Percentiles rank a stretch among this genome's conserved stretches.
phyloP scores from a whole-genome alignment of 2,329 filamentous ascomycete species.

The Penicillium sp. region DNA sequence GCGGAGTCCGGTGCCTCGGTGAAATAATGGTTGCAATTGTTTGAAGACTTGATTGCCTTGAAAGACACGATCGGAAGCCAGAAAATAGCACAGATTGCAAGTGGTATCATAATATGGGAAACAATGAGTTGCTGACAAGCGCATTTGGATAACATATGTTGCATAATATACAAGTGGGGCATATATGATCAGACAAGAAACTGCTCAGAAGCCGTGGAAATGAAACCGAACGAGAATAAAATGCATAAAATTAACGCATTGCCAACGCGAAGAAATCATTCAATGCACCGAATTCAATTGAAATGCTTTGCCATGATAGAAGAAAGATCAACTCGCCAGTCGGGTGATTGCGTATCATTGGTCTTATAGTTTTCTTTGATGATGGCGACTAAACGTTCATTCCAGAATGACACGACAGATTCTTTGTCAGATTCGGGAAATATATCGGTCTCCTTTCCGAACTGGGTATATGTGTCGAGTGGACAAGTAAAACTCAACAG shows the following conservation, averaged over 20 bases:
- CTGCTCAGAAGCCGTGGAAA: not conserved
- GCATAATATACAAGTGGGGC: not conserved
- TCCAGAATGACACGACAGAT: slow-evolving; percentile 9
- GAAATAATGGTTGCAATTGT: too few species aligned
- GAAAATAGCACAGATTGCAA: too few species aligned
- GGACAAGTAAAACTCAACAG: not conserved
- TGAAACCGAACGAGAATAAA: not conserved
- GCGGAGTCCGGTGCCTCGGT: too few species aligned
- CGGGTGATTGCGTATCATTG: not conserved
- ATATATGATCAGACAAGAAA: not conserved
- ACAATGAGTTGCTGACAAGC: not conserved
- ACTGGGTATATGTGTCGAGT: slow-evolving; percentile 3
- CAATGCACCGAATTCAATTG: not conserved
- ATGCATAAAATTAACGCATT: not conserved
- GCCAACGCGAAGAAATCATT: not conserved
- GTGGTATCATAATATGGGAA: too few species aligned
- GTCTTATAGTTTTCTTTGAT: slow-evolving; percentile 10
- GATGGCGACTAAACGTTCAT: slow-evolving; percentile 8
- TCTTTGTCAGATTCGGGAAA: slow-evolving; percentile 6
- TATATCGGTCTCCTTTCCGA: not conserved
- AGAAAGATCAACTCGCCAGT: slow-evolving; percentile 7
- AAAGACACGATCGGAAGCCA: not conserved
- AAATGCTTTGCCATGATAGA: slow-evolving; percentile 5
- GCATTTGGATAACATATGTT: not conserved
- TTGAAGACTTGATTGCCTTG: too few species aligned